Base-by-base conservation (phyloP, 2,329 filamentous ascomycete genomes). In the Rosellinia necatrix region DNA sequence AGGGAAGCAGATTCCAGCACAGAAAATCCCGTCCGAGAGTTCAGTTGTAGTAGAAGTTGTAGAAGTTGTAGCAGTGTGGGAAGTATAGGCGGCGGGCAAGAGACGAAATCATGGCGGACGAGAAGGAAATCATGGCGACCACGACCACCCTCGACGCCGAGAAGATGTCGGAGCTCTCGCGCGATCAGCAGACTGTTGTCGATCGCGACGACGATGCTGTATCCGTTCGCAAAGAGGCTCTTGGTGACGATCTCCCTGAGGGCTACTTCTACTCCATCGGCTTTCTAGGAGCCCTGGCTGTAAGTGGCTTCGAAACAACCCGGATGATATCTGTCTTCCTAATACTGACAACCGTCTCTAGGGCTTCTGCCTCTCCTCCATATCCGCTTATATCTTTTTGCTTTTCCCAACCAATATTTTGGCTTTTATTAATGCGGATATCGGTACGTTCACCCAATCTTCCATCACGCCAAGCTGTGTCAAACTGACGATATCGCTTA, bases 201-300 rank as follows among this genome's bases (percentile, higher is more conserved):
- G 87, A 59, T 84, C 74, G 84, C 8, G 58, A 66, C 21, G 59
- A 63, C 37, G 71, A 73, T 56, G 60, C 66, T 5, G 62, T 67
- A 4, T 75, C 72, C 6, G 69, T 74, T 53, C 66, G 71, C 43
- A 69, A 66, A 10, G 71, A 68, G 25, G 72, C 72, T 6, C 62
- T 71, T 1, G 72, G 72, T 1, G 64, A 74, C 34, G 64, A 73
- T 35, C 62, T 75, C 7, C 72, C 72, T 1, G 64, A 70, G 10
- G 72, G 72, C 2, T 74, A 74, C 56, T 74, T 72, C 56, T 71
- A 68, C 49, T 74, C 72, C 3, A 35, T 67, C 7, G 62, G 60
- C 2, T 74, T 75, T 44, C 44, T 75, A 0, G 72, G 72, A 22
- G 64, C 68, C 0, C 53, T 72, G 17, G 41, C 66, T 41, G 72